phyloP scores from a whole-genome alignment of 176 grass and related monocot genomes.

The Hyparrhenia diplandra region DNA sequence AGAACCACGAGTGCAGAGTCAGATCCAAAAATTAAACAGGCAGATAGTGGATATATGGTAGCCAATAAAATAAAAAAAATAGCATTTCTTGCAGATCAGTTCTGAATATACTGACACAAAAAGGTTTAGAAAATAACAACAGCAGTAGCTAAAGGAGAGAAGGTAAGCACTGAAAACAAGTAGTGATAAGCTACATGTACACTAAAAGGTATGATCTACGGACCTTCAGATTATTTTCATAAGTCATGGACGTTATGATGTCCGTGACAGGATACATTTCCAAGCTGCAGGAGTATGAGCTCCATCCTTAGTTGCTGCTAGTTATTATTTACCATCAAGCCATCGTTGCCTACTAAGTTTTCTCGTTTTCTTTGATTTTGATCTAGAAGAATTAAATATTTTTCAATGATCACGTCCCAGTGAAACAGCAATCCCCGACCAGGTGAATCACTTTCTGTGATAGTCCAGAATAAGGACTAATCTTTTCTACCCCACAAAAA shows the following conservation, averaged over 20 bases:
- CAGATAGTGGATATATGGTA: too few species aligned
- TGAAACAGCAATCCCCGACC: neutral
- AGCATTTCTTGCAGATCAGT: too few species aligned
- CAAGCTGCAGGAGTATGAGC: neutral
- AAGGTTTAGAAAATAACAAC: neutral
- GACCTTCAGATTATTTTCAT: neutral
- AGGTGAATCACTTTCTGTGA: neutral
- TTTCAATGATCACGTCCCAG: too few species aligned
- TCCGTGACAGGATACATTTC: neutral
- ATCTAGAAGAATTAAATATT: neutral
- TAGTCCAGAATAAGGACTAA: slow-evolving; percentile 1
- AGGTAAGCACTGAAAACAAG: too few species aligned
- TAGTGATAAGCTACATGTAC: neutral
- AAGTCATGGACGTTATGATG: neutral
- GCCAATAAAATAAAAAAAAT: too few species aligned
- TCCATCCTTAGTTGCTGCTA: neutral
- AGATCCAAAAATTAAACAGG: too few species aligned
- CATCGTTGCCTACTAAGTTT: neutral
- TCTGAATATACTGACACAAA: slow-evolving; percentile 1
- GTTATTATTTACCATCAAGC: neutral
- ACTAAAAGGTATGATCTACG: neutral
- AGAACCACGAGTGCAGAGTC: too few species aligned
- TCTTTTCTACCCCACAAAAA: neutral
- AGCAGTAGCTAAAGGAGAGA: neutral
- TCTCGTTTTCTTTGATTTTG: neutral